A percentile compares a stretch with the other conserved stretches of the same genome.
phyloP scores from a whole-genome alignment of 23 red algal genomes.

The Chondrus crispus region DNA sequence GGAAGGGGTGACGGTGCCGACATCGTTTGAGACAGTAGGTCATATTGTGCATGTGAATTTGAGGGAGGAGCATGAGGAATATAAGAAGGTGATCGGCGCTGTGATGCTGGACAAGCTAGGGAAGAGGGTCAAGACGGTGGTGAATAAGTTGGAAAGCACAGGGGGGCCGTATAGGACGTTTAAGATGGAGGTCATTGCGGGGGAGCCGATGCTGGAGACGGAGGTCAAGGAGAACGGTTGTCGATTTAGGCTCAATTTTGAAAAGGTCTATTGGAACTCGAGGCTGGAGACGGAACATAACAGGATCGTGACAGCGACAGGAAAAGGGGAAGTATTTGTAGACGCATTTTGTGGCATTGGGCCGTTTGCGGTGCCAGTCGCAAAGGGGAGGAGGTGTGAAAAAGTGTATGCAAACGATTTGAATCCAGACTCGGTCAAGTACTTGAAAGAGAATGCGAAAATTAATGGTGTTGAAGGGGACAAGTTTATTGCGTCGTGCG shows the following conservation, averaged over 20 bases:
- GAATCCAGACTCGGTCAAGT: constrained; percentile 68
- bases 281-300: constrained; percentile 90
- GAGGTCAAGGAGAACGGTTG: constrained; percentile 90
- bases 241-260: constrained; percentile 71
- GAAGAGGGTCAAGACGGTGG: constrained; percentile 69
- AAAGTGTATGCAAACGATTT: constrained; percentile 87
- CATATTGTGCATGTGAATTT: constrained; percentile 93
- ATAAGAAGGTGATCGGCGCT: constrained; percentile 65
- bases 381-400: constrained; percentile 23
- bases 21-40: constrained; percentile 82
- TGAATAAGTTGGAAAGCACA: constrained; percentile 87
- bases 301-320: constrained; percentile 60
- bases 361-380: constrained; percentile 87
- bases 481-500: constrained; percentile 37
- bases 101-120: constrained; percentile 81
- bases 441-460: constrained; percentile 63
- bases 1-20: constrained; percentile 43
- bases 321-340: constrained; percentile 37
- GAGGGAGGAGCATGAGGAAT: constrained; percentile 59
- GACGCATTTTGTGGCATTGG: constrained; percentile 97
- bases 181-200: constrained; percentile 86
- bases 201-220: constrained; percentile 45
- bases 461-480: constrained; percentile 58
- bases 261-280: constrained; percentile 95
- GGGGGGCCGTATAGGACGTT: constrained; percentile 90